Evolutionary conservation across 2,329 filamentous ascomycete genomes (phyloP).

Genomic region (Alternaria viburni): DNA sequence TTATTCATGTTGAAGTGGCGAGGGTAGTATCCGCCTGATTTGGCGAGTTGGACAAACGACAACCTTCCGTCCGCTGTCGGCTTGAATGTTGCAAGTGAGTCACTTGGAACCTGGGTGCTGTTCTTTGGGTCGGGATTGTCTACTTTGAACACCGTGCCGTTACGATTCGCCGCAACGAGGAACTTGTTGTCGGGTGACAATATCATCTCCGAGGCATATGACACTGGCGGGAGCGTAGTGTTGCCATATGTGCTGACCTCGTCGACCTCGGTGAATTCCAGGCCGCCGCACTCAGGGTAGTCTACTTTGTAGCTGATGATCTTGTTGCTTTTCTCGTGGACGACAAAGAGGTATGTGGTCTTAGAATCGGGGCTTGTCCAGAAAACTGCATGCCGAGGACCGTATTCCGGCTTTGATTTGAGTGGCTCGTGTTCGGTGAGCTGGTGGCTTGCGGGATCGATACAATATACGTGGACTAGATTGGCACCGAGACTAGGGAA

Average conservation of each 20-base stretch:
- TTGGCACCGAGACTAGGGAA: conserved; percentile 72
- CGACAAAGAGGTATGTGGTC: conserved; percentile 62
- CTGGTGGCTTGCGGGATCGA: conserved; percentile 53
- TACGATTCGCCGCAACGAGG: conserved; percentile 72
- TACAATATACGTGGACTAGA: conserved; percentile 64
- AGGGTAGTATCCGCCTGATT: conserved; percentile 69
- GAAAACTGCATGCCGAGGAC: conserved; percentile 71
- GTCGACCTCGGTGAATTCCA: conserved; percentile 58
- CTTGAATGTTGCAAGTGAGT: conserved; percentile 64
- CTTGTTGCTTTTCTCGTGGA: conserved; percentile 66
- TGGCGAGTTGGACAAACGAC: conserved; percentile 62
- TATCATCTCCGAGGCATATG: conserved; percentile 58
- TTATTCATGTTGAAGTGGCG: conserved; percentile 72
- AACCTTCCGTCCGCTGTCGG: conserved; percentile 59
- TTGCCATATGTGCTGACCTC: conserved; percentile 51
- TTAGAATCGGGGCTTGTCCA: conserved; percentile 32
- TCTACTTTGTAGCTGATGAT: conserved; percentile 63
- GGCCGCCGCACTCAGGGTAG: conserved; percentile 52
- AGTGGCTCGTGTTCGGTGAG: conserved; percentile 56
- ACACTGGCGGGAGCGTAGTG: conserved; percentile 48
- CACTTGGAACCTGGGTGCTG: conserved; percentile 49
- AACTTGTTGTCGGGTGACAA: conserved; percentile 64
- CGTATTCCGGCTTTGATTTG: conserved; percentile 59
- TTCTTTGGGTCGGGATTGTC: conserved; percentile 54
- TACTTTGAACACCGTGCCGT: conserved; percentile 61